Percentiles rank a stretch among this genome's conserved stretches.
phyloP scores from a whole-genome alignment of 2,329 filamentous ascomycete species.

The Fusarium stilboides region DNA sequence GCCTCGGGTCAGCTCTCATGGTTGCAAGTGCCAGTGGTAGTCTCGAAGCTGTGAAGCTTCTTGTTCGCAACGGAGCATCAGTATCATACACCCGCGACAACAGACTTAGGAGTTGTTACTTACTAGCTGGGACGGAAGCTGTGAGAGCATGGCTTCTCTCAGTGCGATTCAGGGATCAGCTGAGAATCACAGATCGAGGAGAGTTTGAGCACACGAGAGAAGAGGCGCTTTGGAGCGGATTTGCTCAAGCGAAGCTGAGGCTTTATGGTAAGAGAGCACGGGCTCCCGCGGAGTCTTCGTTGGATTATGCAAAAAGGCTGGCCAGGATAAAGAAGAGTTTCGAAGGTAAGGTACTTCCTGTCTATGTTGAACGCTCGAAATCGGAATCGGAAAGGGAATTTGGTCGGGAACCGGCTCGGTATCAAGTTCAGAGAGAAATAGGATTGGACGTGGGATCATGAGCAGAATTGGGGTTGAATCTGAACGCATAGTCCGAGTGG shows the following conservation, averaged over 20 bases:
- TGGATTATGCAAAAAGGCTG: slow-evolving; percentile 13
- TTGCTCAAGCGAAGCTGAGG: rapidly evolving
- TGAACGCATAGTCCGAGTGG: too few relatives aligned
- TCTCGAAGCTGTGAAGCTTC: slow-evolving; percentile 3
- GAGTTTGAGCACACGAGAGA: too few relatives aligned
- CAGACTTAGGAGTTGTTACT: background rate
- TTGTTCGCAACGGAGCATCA: slow-evolving; percentile 4
- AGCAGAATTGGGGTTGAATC: too few relatives aligned
- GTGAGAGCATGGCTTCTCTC: background rate
- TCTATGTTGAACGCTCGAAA: background rate
- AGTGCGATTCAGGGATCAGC: background rate
- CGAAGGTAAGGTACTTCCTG: background rate
- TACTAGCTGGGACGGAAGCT: background rate
- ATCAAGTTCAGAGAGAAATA: too few relatives aligned
- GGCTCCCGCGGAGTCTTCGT: background rate
- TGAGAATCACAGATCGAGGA: background rate
- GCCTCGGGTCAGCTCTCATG: slow-evolving; percentile 23
- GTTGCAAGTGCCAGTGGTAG: slow-evolving; percentile 24
- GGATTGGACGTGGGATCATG: too few relatives aligned
- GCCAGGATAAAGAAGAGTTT: background rate
- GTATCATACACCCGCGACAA: background rate
- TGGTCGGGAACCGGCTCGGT: background rate
- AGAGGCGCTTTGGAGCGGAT: background rate
- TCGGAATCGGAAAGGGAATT: background rate
- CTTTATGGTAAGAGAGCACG: background rate